Conservation (phyloP, 768 basidiomycete species). For the Russula vinacea region DNA sequence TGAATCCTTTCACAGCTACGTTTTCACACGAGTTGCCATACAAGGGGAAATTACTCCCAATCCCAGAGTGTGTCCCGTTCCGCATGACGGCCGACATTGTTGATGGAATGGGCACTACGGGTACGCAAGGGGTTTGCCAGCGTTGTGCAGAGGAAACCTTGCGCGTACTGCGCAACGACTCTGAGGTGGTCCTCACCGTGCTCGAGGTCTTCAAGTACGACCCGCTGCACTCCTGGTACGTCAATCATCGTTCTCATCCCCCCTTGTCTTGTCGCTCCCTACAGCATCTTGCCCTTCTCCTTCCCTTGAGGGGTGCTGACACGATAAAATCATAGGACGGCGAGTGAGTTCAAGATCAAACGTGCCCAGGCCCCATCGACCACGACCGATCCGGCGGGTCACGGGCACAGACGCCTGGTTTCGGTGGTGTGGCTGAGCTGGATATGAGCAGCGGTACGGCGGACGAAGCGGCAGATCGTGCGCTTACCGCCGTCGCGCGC, state of each 20-base stretch:
- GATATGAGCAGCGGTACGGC: constrained; percentile 64
- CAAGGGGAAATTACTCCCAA: constrained; percentile 72
- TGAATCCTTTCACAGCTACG: neutral
- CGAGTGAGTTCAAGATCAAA: constrained; percentile 70
- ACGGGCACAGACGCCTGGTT: constrained; percentile 36
- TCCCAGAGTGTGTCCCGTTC: constrained; percentile 92
- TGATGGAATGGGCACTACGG: constrained; percentile 88
- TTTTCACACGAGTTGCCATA: neutral
- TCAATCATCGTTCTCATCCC: neutral
- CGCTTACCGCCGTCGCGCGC: constrained; percentile 69
- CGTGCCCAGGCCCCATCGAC: constrained; percentile 49
- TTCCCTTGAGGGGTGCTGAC: constrained; percentile 1
- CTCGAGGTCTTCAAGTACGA: constrained; percentile 97
- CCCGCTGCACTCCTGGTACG: constrained; percentile 88
- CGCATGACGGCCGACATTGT: constrained; percentile 91
- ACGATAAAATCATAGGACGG: constrained; percentile 53
- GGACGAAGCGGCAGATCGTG: constrained; percentile 88
- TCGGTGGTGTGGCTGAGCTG: constrained; percentile 44
- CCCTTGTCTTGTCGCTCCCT: neutral
- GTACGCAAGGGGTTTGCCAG: constrained; percentile 91
- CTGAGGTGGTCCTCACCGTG: constrained; percentile 88
- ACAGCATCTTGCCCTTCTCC: neutral
- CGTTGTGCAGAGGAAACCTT: constrained; percentile 94
- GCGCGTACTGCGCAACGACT: constrained; percentile 80
- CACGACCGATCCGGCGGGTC: constrained; percentile 33